Conservation (phyloP, 1,139 yeast genomes). For the Kluyveromyces sp. region DNA sequence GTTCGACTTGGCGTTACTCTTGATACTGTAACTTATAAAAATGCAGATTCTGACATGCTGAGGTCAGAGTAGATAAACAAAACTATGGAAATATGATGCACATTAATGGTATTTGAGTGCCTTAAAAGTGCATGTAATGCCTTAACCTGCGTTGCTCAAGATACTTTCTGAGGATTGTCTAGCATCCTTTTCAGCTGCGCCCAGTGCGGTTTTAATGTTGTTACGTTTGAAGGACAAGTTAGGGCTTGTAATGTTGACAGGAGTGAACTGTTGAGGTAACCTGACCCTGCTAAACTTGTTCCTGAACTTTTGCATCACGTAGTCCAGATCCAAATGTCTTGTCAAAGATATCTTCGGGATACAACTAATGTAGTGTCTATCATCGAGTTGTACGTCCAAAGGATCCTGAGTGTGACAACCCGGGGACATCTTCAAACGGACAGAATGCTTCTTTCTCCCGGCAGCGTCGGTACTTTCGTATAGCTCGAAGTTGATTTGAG, state of each 20-base stretch:
- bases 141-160: not conserved
- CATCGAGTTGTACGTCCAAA: slow-evolving; percentile 90
- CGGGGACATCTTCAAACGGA: slow-evolving; percentile 84
- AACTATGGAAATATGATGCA: not conserved
- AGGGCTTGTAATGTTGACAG: slow-evolving; percentile 79
- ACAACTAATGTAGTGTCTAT: slow-evolving; percentile 93
- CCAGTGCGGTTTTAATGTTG: slow-evolving; percentile 4
- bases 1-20: too few relatives aligned
- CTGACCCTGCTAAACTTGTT: slow-evolving; percentile 81
- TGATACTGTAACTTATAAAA: not conserved
- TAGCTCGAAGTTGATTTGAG: slow-evolving; percentile 89
- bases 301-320: slow-evolving; percentile 75
- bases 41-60: not conserved
- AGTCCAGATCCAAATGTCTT: slow-evolving; percentile 86
- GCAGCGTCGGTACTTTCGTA: slow-evolving; percentile 72
- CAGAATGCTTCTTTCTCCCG: slow-evolving; percentile 74
- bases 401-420: slow-evolving; percentile 99
- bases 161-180: not conserved
- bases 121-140: too few relatives aligned
- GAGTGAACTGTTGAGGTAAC: slow-evolving; percentile 84
- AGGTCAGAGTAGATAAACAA: too few relatives aligned
- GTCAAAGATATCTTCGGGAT: slow-evolving; percentile 87
- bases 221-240: slow-evolving; percentile 29
- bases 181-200: not conserved
- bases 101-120: not conserved